These are phyloP conservation scores for Cercophora samala DNA, from an alignment of 495 filamentous ascomycete species.

Conservation along the genomic window DNA sequence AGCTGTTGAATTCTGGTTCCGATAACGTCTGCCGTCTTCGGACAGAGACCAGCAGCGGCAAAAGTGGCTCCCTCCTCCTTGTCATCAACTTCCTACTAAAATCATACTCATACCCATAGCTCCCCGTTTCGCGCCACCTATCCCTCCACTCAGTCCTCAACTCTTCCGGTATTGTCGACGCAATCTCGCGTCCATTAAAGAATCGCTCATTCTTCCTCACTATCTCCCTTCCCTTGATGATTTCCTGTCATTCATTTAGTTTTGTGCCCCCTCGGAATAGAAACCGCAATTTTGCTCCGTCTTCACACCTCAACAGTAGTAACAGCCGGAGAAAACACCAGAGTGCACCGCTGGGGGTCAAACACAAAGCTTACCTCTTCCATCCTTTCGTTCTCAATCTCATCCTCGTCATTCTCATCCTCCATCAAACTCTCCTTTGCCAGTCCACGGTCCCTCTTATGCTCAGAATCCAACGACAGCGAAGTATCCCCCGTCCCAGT, in stretches of 20 bases:
- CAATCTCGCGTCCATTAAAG: conserved; percentile 14
- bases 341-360: conserved; percentile 11
- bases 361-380: conserved; percentile 12
- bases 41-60: conserved; percentile 1
- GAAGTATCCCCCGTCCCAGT: neutral
- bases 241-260: neutral
- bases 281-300: neutral
- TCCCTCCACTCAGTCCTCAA: conserved; percentile 7
- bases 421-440: neutral
- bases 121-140: conserved; percentile 3
- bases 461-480: neutral
- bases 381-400: conserved; percentile 5
- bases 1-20: neutral
- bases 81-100: neutral
- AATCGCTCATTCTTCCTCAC: conserved; percentile 16
- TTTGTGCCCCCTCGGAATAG: neutral
- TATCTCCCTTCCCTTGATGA: neutral
- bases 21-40: neutral
- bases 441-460: neutral
- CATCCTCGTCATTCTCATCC: neutral
- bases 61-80: neutral
- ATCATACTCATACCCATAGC: neutral
- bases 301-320: neutral
- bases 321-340: neutral
- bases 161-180: conserved; percentile 1